Percentiles rank a stretch among this genome's conserved stretches.
Evolutionary conservation across 75 land plant genomes (phyloP).

Genomic region (Selaginella moellendorffii): DNA sequence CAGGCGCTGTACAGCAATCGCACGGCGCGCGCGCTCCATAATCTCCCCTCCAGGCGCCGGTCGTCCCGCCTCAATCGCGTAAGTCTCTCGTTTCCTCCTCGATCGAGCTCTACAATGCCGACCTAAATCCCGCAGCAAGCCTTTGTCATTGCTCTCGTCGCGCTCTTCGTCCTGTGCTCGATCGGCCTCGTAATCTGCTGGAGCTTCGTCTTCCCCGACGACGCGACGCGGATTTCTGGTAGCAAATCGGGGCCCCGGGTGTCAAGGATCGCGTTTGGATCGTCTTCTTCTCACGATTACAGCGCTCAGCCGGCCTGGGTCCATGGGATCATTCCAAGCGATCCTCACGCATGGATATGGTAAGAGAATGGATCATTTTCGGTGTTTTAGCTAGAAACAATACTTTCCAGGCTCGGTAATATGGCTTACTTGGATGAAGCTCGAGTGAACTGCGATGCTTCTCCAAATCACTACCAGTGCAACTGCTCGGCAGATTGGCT

Average conservation of each 20-base stretch:
- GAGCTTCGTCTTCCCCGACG: background rate
- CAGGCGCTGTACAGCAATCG: slow-evolving; percentile 1
- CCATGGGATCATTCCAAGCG: slow-evolving; percentile 17
- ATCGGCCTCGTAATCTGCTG: background rate
- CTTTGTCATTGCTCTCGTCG: background rate
- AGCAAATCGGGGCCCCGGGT: background rate
- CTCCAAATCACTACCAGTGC: slow-evolving; percentile 15
- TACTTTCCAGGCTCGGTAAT: slow-evolving; percentile 20
- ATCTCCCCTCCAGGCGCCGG: background rate
- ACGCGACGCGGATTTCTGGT: background rate
- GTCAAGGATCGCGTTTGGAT: slow-evolving; percentile 18
- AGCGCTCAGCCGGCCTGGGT: slow-evolving; percentile 19
- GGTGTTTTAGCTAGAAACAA: background rate
- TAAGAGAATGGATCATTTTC: background rate
- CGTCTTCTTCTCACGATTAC: slow-evolving; percentile 13
- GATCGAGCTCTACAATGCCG: background rate
- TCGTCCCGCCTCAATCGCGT: background rate
- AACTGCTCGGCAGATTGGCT: slow-evolving; percentile 17
- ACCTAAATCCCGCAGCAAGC: background rate
- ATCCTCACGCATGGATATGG: slow-evolving; percentile 25
- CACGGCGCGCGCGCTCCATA: background rate
- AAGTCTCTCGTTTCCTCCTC: too few relatives aligned
- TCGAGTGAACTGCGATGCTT: slow-evolving; percentile 18
- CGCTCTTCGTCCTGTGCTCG: background rate
- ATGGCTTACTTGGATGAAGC: slow-evolving; percentile 24